Conservation (phyloP, 257 asterid genomes). For the Gentiana dahurica region DNA sequence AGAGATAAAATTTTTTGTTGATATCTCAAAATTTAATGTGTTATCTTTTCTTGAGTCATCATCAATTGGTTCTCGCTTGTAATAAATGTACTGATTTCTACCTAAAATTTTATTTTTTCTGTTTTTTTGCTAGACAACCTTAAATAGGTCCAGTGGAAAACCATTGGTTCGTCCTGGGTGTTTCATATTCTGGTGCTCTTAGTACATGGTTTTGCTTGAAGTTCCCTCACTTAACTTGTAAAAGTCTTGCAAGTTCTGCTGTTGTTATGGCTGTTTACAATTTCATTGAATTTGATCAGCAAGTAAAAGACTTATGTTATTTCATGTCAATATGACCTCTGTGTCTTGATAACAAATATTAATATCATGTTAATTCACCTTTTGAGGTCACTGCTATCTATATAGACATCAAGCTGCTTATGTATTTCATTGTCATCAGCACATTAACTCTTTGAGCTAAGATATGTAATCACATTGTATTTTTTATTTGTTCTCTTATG, state of each 20-base stretch:
- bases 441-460: too few relatives aligned
- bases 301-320: constrained; percentile 35
- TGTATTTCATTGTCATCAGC: too few relatives aligned
- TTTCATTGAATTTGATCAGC: constrained; percentile 83
- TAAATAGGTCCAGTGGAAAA: constrained; percentile 54
- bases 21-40: too few relatives aligned
- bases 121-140: constrained; percentile 35
- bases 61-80: too few relatives aligned
- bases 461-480: neutral
- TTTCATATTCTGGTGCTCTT: constrained; percentile 85
- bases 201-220: constrained; percentile 96
- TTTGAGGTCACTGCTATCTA: neutral
- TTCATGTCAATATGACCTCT: neutral
- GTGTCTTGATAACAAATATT: too few relatives aligned
- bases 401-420: too few relatives aligned
- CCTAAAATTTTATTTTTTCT: neutral
- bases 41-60: too few relatives aligned
- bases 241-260: constrained; percentile 97
- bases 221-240: constrained; percentile 97
- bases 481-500: neutral
- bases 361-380: neutral
- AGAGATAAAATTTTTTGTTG: too few relatives aligned
- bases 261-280: constrained; percentile 71
- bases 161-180: constrained; percentile 85
- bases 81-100: neutral